phyloP scores from a whole-genome alignment of 768 basidiomycete genomes.

The Tulasnella sp. region DNA sequence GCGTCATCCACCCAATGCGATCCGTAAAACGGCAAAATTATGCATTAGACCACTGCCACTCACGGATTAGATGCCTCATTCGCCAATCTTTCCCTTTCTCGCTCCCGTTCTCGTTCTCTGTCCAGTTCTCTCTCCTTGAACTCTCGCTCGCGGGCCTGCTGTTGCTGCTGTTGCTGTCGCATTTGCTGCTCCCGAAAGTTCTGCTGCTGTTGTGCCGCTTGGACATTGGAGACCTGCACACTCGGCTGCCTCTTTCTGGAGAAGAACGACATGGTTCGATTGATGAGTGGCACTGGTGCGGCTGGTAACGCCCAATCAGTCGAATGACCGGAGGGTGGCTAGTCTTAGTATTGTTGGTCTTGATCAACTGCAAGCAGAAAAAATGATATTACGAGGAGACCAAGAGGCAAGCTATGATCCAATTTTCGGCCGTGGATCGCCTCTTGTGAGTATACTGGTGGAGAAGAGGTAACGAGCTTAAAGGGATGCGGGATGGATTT shows the following conservation, averaged over 20 bases:
- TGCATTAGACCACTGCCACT: background rate
- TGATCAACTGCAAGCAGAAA: too few species aligned
- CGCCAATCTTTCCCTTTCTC: background rate
- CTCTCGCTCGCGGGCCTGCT: slow-evolving; percentile 16
- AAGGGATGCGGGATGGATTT: too few species aligned
- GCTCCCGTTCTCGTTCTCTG: slow-evolving; percentile 10
- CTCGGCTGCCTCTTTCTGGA: slow-evolving; percentile 65
- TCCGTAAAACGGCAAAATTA: background rate
- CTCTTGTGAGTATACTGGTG: too few species aligned
- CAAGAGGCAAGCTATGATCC: too few species aligned
- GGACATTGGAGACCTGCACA: slow-evolving; percentile 33
- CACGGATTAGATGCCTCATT: background rate
- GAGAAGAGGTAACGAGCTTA: too few species aligned
- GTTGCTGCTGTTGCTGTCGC: slow-evolving; percentile 23
- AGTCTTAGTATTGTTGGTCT: too few species aligned
- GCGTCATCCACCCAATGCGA: background rate
- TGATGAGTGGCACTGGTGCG: background rate
- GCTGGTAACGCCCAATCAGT: too few species aligned
- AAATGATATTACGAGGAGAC: too few species aligned
- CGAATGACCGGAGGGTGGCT: too few species aligned
- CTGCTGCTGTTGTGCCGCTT: slow-evolving; percentile 31
- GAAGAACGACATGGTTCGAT: slow-evolving; percentile 87
- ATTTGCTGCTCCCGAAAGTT: slow-evolving; percentile 26
- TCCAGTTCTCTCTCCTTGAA: background rate
- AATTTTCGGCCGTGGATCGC: too few species aligned